phyloP scores from a whole-genome alignment of 164 flowering plant genomes.

The Paratinospora sagittata region DNA sequence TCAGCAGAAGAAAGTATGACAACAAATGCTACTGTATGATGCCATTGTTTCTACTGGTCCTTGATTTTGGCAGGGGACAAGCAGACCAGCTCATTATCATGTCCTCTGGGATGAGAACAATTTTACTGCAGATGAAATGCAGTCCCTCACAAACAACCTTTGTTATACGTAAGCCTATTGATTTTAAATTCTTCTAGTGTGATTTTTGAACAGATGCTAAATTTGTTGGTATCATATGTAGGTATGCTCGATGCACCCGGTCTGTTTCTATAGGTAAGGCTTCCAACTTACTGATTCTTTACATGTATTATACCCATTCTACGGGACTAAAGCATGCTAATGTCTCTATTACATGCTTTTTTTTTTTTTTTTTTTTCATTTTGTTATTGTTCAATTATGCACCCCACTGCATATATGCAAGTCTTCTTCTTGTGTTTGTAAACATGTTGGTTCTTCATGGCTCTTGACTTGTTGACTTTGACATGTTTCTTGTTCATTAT shows the following conservation, averaged over 20 bases:
- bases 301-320: background rate
- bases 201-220: background rate
- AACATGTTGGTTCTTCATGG: background rate
- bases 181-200: too few species aligned
- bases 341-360: too few species aligned
- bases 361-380: too few species aligned
- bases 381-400: too few species aligned
- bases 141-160: conserved; percentile 52
- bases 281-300: background rate
- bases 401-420: background rate
- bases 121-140: conserved; percentile 58
- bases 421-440: too few species aligned
- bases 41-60: background rate
- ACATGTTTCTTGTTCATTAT: too few species aligned
- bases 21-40: background rate
- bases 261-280: conserved; percentile 19
- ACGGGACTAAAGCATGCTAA: background rate
- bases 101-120: conserved; percentile 72
- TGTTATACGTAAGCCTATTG: conserved; percentile 60
- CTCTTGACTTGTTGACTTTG: background rate
- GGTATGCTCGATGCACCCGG: conserved; percentile 21
- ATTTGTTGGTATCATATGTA: background rate
- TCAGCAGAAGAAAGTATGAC: too few species aligned
- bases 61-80: conserved; percentile 53
- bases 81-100: conserved; percentile 76